These are phyloP conservation scores for Lindgomyces ingoldianus DNA, from an alignment of 495 filamentous ascomycete genomes.

Conservation along the genomic window DNA sequence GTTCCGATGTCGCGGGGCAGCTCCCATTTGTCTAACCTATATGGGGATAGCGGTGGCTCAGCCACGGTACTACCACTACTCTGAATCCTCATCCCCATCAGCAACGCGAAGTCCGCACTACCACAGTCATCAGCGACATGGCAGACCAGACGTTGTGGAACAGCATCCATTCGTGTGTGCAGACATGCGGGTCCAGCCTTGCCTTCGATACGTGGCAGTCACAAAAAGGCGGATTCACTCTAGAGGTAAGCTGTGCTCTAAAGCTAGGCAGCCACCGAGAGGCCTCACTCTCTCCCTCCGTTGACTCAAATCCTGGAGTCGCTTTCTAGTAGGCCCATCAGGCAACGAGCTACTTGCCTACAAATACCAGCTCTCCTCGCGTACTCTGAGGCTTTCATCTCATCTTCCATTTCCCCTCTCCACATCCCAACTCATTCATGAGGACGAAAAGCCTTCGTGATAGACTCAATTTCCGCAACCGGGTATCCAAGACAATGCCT, in stretches of 20 bases:
- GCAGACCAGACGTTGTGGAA: not conserved
- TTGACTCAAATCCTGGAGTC: not conserved
- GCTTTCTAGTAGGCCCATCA: not conserved
- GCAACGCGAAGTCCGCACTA: too few species aligned
- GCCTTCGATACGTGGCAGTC: not conserved
- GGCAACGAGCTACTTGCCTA: not conserved
- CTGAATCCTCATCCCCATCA: too few species aligned
- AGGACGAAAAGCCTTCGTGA: too few species aligned
- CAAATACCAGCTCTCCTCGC: not conserved
- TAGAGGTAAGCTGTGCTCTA: not conserved
- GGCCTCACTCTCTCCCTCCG: not conserved
- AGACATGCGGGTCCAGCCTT: not conserved
- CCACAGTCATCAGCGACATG: not conserved
- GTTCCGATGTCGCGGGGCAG: constrained; percentile 18
- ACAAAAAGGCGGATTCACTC: not conserved
- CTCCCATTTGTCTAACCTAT: too few species aligned
- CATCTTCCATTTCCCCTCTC: not conserved
- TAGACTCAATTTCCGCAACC: too few species aligned
- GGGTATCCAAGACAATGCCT: too few species aligned
- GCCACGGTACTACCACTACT: too few species aligned
- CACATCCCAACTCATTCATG: too few species aligned
- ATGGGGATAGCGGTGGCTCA: too few species aligned
- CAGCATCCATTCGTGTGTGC: not conserved
- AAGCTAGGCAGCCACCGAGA: not conserved
- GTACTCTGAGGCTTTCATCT: not conserved